A percentile compares a stretch with the other conserved stretches of the same genome.
Conservation (phyloP, 2,329 filamentous ascomycete genomes). For the Cladosporium sphaerospermum region DNA sequence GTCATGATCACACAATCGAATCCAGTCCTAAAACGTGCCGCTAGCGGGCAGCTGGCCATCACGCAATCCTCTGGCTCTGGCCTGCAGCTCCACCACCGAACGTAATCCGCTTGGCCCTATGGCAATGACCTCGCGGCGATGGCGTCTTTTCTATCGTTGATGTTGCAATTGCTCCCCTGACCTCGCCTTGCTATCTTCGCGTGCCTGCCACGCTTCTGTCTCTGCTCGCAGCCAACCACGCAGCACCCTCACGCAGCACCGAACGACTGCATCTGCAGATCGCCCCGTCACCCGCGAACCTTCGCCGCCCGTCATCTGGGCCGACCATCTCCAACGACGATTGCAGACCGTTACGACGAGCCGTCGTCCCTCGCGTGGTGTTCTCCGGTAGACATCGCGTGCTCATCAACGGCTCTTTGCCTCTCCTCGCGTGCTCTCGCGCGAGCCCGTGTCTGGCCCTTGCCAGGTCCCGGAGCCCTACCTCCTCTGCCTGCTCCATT, state of each 20-base stretch:
- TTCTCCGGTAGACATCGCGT: background rate
- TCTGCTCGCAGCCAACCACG: slow-evolving; percentile 1
- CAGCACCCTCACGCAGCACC: background rate
- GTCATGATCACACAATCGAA: too few relatives aligned
- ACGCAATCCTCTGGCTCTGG: slow-evolving; percentile 4
- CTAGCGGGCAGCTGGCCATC: too few relatives aligned
- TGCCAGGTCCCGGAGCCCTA: background rate
- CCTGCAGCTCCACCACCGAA: slow-evolving; percentile 7
- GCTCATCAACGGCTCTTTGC: background rate
- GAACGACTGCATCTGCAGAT: background rate
- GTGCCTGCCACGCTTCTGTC: background rate
- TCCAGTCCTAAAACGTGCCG: too few relatives aligned
- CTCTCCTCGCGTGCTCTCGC: slow-evolving; percentile 7
- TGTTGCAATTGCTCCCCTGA: slow-evolving; percentile 6
- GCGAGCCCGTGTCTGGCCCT: background rate
- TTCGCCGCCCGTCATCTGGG: too few relatives aligned
- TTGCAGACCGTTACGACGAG: background rate
- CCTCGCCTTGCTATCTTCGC: background rate
- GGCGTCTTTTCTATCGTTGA: slow-evolving; percentile 6
- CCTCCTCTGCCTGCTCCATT: background rate
- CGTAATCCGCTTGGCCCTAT: slow-evolving; percentile 10
- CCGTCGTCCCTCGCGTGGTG: background rate
- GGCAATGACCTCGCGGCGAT: slow-evolving; percentile 9
- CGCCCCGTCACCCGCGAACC: background rate
- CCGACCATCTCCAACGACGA: too few relatives aligned